A percentile compares a stretch with the other conserved stretches of the same genome.
These are phyloP conservation scores for Pseudohalonectria lignicola DNA, from an alignment of 2,329 filamentous ascomycete species.

Conservation along the genomic window DNA sequence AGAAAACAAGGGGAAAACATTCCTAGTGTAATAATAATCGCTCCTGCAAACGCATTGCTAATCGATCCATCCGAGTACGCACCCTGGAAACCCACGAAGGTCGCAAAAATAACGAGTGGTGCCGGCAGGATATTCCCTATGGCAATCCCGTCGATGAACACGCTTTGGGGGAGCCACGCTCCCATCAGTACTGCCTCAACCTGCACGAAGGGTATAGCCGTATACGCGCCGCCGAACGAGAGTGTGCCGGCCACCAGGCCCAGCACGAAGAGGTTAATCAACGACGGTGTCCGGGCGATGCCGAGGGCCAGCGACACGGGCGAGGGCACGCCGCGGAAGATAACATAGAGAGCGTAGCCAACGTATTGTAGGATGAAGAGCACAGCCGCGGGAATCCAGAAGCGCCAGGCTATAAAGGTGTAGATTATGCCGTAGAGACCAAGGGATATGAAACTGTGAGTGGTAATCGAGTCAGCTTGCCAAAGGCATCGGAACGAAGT, in stretches of 20 bases:
- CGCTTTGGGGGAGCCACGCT: conserved; percentile 18
- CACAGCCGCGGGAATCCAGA: conserved; percentile 10
- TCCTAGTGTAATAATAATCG: conserved; percentile 19
- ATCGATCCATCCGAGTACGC: conserved; percentile 14
- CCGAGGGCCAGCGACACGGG: conserved; percentile 19
- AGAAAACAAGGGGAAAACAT: conserved; percentile 22
- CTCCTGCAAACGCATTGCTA: conserved; percentile 18
- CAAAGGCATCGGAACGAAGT: background rate
- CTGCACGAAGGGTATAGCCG: conserved; percentile 21
- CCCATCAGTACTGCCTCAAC: conserved; percentile 21
- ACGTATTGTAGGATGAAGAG: conserved; percentile 17
- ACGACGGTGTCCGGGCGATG: conserved; percentile 14
- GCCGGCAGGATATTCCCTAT: conserved; percentile 21
- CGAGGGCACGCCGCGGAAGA: conserved; percentile 19
- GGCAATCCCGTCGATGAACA: conserved; percentile 22
- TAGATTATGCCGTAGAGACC: conserved; percentile 16
- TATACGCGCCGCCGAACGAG: conserved; percentile 21
- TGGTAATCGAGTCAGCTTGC: conserved; percentile 1
- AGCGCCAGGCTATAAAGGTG: conserved; percentile 12
- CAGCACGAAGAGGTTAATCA: conserved; percentile 19
- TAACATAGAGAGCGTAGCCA: conserved; percentile 17
- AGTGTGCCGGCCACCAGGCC: conserved; percentile 18
- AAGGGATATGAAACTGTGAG: conserved; percentile 14
- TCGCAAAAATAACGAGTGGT: conserved; percentile 20
- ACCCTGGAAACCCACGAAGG: conserved; percentile 20